These are phyloP conservation scores for Sonneratia caseolaris DNA, from an alignment of 345 rosid genomes.

Conservation along the genomic window DNA sequence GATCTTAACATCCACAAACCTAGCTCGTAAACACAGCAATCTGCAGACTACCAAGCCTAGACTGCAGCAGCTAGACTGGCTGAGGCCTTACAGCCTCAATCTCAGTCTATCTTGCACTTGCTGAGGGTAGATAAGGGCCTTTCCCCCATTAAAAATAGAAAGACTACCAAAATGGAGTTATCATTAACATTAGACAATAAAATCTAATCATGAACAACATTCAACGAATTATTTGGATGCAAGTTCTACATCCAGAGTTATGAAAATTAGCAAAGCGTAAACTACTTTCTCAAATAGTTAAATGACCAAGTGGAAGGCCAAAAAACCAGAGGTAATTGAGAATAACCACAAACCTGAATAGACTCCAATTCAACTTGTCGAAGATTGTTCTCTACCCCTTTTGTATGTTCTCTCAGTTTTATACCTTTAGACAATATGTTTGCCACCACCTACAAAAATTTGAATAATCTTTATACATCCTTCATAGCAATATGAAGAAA, in stretches of 20 bases:
- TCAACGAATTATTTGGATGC: not conserved
- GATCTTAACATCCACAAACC: not conserved
- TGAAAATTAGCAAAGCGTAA: not conserved
- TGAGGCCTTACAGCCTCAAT: not conserved
- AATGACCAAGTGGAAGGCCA: not conserved
- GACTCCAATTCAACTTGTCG: slow-evolving; percentile 91
- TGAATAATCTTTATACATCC: not conserved
- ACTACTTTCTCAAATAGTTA: not conserved
- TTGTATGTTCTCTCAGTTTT: slow-evolving; percentile 71
- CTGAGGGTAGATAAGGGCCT: not conserved
- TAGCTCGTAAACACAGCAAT: not conserved
- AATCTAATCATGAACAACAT: too few species aligned
- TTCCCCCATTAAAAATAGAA: not conserved
- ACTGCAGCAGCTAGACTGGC: too few species aligned
- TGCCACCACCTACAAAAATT: slow-evolving; percentile 57
- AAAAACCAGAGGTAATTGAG: not conserved
- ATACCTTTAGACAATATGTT: slow-evolving; percentile 82
- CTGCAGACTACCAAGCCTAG: too few species aligned
- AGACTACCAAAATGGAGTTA: not conserved
- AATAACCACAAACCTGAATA: slow-evolving; percentile 48
- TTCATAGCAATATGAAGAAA: not conserved
- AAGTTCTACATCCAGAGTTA: not conserved
- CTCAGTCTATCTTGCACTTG: not conserved
- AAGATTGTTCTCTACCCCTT: slow-evolving; percentile 91
- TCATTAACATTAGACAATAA: too few species aligned